These are phyloP conservation scores for Cryptococcus sp. DNA, from an alignment of 1,284 basidiomycete species.

Conservation along the genomic window DNA sequence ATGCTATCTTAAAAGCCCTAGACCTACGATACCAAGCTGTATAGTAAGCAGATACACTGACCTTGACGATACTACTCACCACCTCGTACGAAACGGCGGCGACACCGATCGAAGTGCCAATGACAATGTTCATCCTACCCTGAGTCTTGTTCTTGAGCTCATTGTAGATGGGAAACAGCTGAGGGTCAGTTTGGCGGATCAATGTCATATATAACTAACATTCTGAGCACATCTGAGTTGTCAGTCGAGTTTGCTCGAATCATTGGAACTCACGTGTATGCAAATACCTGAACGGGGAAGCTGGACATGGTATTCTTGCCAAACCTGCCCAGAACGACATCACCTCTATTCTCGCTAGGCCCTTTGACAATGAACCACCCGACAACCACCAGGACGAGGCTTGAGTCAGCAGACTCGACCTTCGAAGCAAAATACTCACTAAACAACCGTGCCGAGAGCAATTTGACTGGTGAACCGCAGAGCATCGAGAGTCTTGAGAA, in stretches of 20 bases:
- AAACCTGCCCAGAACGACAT: constrained; percentile 38
- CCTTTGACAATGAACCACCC: constrained; percentile 48
- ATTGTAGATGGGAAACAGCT: constrained; percentile 72
- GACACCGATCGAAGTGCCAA: constrained; percentile 76
- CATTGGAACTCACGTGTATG: constrained; percentile 61
- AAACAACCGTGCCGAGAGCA: constrained; percentile 47
- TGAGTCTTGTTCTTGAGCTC: constrained; percentile 81
- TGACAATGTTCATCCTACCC: constrained; percentile 77
- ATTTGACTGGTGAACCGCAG: constrained; percentile 51
- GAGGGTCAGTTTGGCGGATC: not conserved
- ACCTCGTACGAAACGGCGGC: constrained; percentile 71
- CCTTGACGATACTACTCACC: constrained; percentile 16
- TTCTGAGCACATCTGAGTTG: constrained; percentile 65
- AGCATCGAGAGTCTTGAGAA: constrained; percentile 72
- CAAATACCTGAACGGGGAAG: constrained; percentile 93
- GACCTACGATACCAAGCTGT: constrained; percentile 19
- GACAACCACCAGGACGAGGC: constrained; percentile 64
- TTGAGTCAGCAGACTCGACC: constrained; percentile 26
- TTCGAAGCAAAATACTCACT: constrained; percentile 54
- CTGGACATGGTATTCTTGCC: constrained; percentile 54
- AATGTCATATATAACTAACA: constrained; percentile 51
- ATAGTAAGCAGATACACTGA: constrained; percentile 2
- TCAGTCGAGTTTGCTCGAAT: not conserved
- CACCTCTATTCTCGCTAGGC: constrained; percentile 33
- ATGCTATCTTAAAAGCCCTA: not conserved